Conservation (phyloP, 805 yeast genomes). For the Candida nitratophila region DNA sequence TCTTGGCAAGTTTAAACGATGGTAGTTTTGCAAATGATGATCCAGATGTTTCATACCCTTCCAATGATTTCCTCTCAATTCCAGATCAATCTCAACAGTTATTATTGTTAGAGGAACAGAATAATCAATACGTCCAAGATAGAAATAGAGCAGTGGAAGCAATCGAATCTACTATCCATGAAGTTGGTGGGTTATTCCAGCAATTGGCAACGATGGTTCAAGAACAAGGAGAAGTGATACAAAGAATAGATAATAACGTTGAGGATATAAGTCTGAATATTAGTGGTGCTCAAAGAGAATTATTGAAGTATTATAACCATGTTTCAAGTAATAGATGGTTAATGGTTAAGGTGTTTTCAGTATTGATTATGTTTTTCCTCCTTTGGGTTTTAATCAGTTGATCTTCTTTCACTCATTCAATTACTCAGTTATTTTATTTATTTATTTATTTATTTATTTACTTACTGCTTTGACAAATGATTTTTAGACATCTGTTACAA, state of each 20-base stretch:
- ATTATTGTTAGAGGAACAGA: constrained; percentile 79
- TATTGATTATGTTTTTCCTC: constrained; percentile 68
- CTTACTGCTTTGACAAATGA: no score
- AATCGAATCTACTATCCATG: constrained; percentile 93
- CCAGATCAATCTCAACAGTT: constrained; percentile 85
- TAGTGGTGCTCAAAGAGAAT: constrained; percentile 89
- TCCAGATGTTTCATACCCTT: constrained; percentile 20
- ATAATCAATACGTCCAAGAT: constrained; percentile 67
- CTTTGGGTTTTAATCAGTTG: constrained; percentile 77
- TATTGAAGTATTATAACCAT: constrained; percentile 80
- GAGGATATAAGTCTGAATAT: constrained; percentile 89
- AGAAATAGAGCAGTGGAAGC: constrained; percentile 91
- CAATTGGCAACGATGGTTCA: constrained; percentile 97
- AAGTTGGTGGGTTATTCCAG: constrained; percentile 89
- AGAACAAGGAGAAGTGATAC: constrained; percentile 95
- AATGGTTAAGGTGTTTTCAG: constrained; percentile 82
- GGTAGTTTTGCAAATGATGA: constrained; percentile 9
- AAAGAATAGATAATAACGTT: constrained; percentile 89
- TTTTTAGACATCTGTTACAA: no score
- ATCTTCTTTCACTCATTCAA: no score
- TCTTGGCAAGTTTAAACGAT: constrained; percentile 19
- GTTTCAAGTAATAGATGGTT: constrained; percentile 91
- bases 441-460: no score
- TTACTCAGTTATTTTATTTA: constrained; percentile 1
- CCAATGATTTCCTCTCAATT: constrained; percentile 54